phyloP scores from a whole-genome alignment of 805 yeast species.

The Yamadazyma takamatsuzukensis region DNA sequence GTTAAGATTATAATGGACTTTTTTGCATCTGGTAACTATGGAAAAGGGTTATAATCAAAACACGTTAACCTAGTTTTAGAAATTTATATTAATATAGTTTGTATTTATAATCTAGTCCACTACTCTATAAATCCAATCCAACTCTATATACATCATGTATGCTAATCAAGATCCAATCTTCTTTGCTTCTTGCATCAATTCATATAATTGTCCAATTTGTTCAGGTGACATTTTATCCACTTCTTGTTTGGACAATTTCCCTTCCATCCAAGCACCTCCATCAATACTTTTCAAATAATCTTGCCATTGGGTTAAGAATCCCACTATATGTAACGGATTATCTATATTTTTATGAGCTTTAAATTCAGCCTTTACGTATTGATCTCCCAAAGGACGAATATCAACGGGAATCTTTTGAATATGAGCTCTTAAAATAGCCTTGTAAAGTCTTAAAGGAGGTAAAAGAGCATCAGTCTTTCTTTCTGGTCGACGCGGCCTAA shows the following conservation, averaged over 20 bases:
- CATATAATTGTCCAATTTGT: slow-evolving; percentile 77
- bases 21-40: slow-evolving; percentile 77
- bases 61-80: too few relatives aligned
- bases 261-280: slow-evolving; percentile 40
- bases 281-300: slow-evolving; percentile 63
- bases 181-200: slow-evolving; percentile 72
- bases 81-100: too few relatives aligned
- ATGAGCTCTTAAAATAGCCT: slow-evolving; percentile 82
- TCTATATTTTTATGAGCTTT: slow-evolving; percentile 76
- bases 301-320: slow-evolving; percentile 94
- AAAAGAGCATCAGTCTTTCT: slow-evolving; percentile 47
- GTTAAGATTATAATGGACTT: slow-evolving; percentile 72
- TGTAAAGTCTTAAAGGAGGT: slow-evolving; percentile 79
- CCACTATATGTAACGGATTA: slow-evolving; percentile 91
- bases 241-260: slow-evolving; percentile 54
- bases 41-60: slow-evolving; percentile 87
- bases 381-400: slow-evolving; percentile 79
- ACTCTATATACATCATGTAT: background rate
- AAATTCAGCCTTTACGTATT: slow-evolving; percentile 87
- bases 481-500: slow-evolving; percentile 41
- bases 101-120: too few relatives aligned
- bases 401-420: slow-evolving; percentile 55
- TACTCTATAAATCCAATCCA: background rate
- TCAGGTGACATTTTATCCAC: slow-evolving; percentile 86
- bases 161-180: slow-evolving; percentile 16